Evolutionary conservation across 1,284 basidiomycete species (phyloP), one percentile per base, ranked within the genome.

Genomic region (Psilocybe mexicana): DNA sequence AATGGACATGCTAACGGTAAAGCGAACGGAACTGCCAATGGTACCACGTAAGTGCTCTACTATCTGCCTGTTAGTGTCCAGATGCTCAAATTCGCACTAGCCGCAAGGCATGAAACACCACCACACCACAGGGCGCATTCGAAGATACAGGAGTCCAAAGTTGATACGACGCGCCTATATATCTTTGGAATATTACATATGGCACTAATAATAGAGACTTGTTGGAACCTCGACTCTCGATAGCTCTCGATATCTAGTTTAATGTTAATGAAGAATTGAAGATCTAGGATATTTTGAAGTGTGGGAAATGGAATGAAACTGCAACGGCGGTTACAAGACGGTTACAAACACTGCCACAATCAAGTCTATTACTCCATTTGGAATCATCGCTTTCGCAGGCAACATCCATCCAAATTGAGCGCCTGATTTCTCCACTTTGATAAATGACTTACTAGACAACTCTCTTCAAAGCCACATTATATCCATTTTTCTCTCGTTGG

Each of bases 1-100:
- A 77, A 77, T 58, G 75, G 74, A 33, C 64, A 74, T 49, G 68
- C 70, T 4, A 76, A 79, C 58, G 72, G 67, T 12, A 67, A 69
- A 26, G 66, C 67, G 24, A 65, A 60, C 40, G 58, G 63, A 35
- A 42, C 48, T 43, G 55, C 46, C 49, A 70, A 70, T 43, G 69
- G 68, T 23, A 57, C 45, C 28, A 26, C 60, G 73, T 74, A 28
- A 54, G 71, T 69, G 8, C 35, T 6, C 2, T 6, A 42, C 14
- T 14, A 4, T 26, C 6, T 14, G 2, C 8, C 8, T 35, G 30
- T 18, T 43, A 24, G 24, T 25, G 12, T 43, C 28, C 40, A 25
- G 5, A 6, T 8, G 25, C 43, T 33, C 10, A 53, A 36, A 35
- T 38, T 46, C 10, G 10, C 55, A 23, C 3, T 57, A 74, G 73